Base-by-base conservation (phyloP, 371 early-diverging fungal genomes). In the Mortierella sp. region DNA sequence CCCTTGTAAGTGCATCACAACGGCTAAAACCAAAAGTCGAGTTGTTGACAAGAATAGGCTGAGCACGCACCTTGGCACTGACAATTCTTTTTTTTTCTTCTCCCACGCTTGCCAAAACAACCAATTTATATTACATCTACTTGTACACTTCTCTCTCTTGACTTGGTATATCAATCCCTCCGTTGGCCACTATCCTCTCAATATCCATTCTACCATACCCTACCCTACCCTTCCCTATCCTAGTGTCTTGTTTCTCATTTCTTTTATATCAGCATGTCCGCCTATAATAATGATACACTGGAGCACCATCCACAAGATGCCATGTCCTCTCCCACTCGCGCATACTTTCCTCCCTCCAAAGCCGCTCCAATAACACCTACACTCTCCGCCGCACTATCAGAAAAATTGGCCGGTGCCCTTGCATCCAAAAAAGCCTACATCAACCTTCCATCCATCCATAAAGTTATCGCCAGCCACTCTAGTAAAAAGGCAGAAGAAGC, bases 391-490 rank as follows among this genome's bases (percentile, higher is more conserved):
- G 22, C 71, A 49, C n/a, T 77, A 24, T 61, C 75, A 11, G 75
- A 64, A 32, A 67, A 74, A 20, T 64, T 79, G 11, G 71, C 72
- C 9, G 60, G 65, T 20, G 64, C 73, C 0, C 65, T 79, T n/a
- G 71, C 62, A 24, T 73, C 79, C 3, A 79, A 79, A 63, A 79
- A 79, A 63, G 68, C 68, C 5, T 79, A 70, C 35, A 74, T 79
- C 71, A 73, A 70, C 40, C 74, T 74, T 24, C 79, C 79, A 0
- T 71, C 79, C 5, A 79, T 79, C 32, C 79, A 79, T 54, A 74
- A 74, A 71, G 75, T 74, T 6, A 74, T 74, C 40, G 68, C 75
- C 47, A 71, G 70, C 60, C 79, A 78, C 45, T 22, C 22, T 35
- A 39, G 26, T 57, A 66, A 54, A 57, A 70, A 54, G 20, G 45